Evolutionary conservation across 139 green algal genomes (phyloP), one percentile per base, ranked within the genome.

Genomic region (Chlorella sp.): DNA sequence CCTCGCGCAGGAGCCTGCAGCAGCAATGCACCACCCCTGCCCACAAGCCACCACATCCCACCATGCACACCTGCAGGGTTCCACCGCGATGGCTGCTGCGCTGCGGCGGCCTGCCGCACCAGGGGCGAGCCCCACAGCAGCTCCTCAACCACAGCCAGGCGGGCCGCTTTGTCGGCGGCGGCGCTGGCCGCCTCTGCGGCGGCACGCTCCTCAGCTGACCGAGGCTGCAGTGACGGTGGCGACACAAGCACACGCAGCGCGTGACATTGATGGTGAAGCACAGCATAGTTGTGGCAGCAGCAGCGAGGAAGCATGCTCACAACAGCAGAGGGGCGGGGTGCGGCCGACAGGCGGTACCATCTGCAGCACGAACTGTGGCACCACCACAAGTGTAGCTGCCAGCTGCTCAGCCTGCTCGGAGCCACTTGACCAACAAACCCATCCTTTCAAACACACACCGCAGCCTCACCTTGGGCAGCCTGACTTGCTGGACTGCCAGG

Each of bases 71-170:
- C 78, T 38, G 62, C 36, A 5, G 67, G 79, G 34, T 72, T 60
- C 78, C 75, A 81, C 0, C 63, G 63, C 20, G 73, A 69, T 17
- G 63, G 26, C 69, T 73, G 67, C 47, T 63, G 28, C 57, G 25
- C 26, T 23, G 36, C n/a, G 25, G 26, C 36, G 20, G 28, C 34
- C 64, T 21, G 20, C 18, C 62, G 47, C 30, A 16, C 65, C 67
- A 23, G 20, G 32, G 81, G 47, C 18, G 76, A 68, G 26, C 86
- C 88, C 90, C 90, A 94, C 7, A 94, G 87, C 78, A 94, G 84
- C 63, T 82, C 57, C 34, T 94, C 90, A 11, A 94, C 72, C 4
- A 88, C 84, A 21, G 75, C 82, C 41, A 93, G 86, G 44, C 87
- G 81, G n/a, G 65, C 69, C 13, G 55, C 67, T 28, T 89, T 87